Evolutionary conservation across 306 rosid genomes (phyloP).

Genomic region (Gastrolobium bilobum): DNA sequence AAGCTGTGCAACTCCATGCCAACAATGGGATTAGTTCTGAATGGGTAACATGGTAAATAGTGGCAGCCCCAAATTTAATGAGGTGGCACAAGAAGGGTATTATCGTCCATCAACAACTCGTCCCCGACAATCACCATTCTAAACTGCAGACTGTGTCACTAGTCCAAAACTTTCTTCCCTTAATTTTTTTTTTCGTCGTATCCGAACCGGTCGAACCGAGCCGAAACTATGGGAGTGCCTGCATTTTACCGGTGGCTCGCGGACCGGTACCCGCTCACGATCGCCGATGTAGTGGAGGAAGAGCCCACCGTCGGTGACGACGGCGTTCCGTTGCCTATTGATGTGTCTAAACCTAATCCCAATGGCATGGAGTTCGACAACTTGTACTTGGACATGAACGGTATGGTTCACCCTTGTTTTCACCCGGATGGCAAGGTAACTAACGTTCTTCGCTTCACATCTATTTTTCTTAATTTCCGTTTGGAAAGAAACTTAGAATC

Average conservation of each 20-base stretch:
- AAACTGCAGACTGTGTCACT: conserved; percentile 12
- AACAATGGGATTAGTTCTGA: too few relatives aligned
- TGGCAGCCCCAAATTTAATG: too few relatives aligned
- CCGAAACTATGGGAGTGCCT: conserved; percentile 78
- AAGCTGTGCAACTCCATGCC: too few relatives aligned
- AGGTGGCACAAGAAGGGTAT: too few relatives aligned
- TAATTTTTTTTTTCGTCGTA: not conserved
- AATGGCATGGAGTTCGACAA: conserved; percentile 87
- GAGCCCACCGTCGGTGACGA: conserved; percentile 52
- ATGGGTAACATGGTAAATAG: too few relatives aligned
- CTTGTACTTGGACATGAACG: conserved; percentile 86
- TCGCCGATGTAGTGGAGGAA: conserved; percentile 76
- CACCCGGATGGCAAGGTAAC: conserved; percentile 85
- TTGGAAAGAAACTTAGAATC: too few relatives aligned
- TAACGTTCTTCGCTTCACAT: not conserved
- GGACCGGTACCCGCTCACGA: conserved; percentile 80
- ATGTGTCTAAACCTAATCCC: conserved; percentile 80
- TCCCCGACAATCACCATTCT: not conserved
- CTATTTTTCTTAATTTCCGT: too few relatives aligned
- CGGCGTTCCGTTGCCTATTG: conserved; percentile 50
- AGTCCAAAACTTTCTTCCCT: conserved; percentile 40
- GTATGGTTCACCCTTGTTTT: conserved; percentile 87
- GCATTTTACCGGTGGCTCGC: conserved; percentile 94
- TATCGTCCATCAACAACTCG: too few relatives aligned
- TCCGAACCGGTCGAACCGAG: conserved; percentile 42